phyloP scores from a whole-genome alignment of 1,284 basidiomycete genomes.

The Leccinum solheimii region DNA sequence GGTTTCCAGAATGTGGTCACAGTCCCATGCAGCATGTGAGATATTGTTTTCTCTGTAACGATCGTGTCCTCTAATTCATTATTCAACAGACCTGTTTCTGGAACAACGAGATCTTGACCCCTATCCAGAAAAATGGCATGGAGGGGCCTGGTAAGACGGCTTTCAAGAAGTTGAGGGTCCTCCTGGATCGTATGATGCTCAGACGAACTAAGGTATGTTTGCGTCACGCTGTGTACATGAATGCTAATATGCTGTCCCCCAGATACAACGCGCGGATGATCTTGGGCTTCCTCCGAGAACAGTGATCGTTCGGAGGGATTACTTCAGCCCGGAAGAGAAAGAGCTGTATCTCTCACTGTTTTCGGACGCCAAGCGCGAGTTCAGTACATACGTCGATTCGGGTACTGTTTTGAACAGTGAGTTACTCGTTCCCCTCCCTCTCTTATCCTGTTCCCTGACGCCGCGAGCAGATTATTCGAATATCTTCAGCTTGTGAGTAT shows the following conservation, averaged over 20 bases:
- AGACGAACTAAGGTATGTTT: constrained; percentile 71
- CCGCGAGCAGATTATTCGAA: constrained; percentile 81
- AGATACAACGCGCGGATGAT: constrained; percentile 96
- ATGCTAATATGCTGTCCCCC: constrained; percentile 44
- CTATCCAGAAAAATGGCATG: constrained; percentile 86
- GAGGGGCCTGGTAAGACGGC: constrained; percentile 73
- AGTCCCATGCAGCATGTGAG: constrained; percentile 91
- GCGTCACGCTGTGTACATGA: background rate
- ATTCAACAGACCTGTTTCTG: constrained; percentile 72
- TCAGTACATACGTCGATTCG: constrained; percentile 86
- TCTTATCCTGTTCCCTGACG: constrained; percentile 7
- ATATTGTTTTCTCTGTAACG: constrained; percentile 8
- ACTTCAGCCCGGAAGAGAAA: constrained; percentile 96
- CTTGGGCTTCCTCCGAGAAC: constrained; percentile 95
- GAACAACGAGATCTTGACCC: constrained; percentile 93
- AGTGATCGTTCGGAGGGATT: constrained; percentile 86
- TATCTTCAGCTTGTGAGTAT: constrained; percentile 79
- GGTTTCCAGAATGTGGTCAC: constrained; percentile 75
- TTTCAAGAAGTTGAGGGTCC: constrained; percentile 88
- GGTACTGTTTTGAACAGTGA: constrained; percentile 91
- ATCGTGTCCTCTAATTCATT: constrained; percentile 5
- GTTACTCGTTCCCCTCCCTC: constrained; percentile 31
- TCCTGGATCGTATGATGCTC: constrained; percentile 97
- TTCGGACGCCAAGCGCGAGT: constrained; percentile 90
- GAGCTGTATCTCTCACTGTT: constrained; percentile 94